A percentile compares a stretch with the other conserved stretches of the same genome.
Conservation (phyloP, 225 moss, liverwort and hornwort genomes). For the Rhytidiadelphus loreus region DNA sequence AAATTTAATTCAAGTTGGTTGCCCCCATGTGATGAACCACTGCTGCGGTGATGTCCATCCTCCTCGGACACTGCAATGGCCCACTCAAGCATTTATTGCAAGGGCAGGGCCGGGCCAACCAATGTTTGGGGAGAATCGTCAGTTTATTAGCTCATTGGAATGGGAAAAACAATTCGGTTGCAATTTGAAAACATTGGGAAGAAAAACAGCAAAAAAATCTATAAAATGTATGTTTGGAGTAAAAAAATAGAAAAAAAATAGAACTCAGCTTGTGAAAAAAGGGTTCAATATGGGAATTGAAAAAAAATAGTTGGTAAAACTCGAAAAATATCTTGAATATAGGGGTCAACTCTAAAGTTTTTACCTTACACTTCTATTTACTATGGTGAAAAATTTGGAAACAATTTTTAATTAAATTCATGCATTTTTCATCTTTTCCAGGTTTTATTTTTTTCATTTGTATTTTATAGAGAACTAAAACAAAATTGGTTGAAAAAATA, state of each 20-base stretch:
- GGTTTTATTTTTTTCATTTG: not conserved
- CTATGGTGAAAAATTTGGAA: not conserved
- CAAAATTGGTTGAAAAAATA: rapidly evolving
- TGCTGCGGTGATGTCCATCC: not conserved
- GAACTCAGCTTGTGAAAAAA: rapidly evolving
- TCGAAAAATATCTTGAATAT: not conserved
- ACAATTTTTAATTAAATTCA: rapidly evolving
- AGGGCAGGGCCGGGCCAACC: not conserved
- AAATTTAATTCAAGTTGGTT: not conserved
- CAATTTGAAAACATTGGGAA: not conserved
- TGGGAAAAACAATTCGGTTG: not conserved
- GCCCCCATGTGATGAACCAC: not conserved
- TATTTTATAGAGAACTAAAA: not conserved
- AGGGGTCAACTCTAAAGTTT: not conserved
- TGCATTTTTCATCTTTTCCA: not conserved
- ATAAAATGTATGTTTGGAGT: not conserved
- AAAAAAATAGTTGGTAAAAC: not conserved
- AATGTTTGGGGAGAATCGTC: not conserved
- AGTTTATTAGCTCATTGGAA: not conserved
- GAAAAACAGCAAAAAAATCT: not conserved
- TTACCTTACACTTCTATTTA: not conserved
- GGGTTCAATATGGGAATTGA: not conserved
- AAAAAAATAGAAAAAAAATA: not conserved
- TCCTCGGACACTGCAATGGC: not conserved
- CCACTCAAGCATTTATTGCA: not conserved